Evolutionary conservation across 768 basidiomycete species (phyloP), one percentile per base, ranked within the genome.

Genomic region (Cystobasidium onofrii): DNA sequence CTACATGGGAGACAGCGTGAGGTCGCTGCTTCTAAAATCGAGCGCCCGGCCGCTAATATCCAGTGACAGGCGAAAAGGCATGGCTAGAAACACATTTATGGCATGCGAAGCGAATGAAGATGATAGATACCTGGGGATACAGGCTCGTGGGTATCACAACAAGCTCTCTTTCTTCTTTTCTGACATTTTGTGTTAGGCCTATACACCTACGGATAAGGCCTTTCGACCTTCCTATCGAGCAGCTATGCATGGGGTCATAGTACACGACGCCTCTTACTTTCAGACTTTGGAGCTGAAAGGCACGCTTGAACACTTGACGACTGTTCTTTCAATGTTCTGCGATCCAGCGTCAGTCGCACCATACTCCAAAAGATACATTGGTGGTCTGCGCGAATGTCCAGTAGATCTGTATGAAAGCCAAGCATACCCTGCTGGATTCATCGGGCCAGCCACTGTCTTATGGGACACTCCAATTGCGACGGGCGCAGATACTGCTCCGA

Each of bases 51-150:
- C 4, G 57, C 33, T 52, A 54, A 52, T 20, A 63, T 3, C 43
- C 31, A 50, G 4, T 13, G 62, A 50, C 76, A 96, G 94, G 84
- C 34, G 85, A 90, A 76, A 97, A 97, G 80, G 83, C 85, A 15
- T 98, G 95, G 95, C 86, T 99, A 0, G 92, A 95, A 80, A 95
- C 93, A 4, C 96, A 99, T 80, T 82, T 98, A 23, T 98, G 93
- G 92, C 95, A 97, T 78, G 90, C 93, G 0, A 98, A 97, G 81
- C 87, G 96, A 6, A 95, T 95, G 88, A 87, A 89, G 75, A 97
- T 98, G 95, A 85, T 88, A 77, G 88, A 88, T 75, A 84, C 90
- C 81, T 98, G 93, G 93, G 92, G 91, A 0, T 92, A 91, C 80
- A 85, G 91, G 77, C 83, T 99, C 67, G 92, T 91, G 33, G 25